phyloP scores from a whole-genome alignment of 768 basidiomycete genomes.

The Mycena rebaudengoi region DNA sequence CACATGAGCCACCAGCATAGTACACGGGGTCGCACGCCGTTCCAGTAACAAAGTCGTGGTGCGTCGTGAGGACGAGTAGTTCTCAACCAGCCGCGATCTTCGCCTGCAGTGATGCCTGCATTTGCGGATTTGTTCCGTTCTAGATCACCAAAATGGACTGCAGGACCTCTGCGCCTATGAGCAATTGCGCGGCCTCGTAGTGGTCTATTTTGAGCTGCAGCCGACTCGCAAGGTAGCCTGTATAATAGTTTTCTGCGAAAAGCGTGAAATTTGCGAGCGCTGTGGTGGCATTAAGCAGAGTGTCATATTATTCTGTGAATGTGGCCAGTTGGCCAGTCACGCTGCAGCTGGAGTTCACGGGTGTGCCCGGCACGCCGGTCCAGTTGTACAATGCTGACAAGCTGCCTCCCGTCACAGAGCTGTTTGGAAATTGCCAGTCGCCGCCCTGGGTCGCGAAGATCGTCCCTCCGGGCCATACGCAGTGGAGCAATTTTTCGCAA shows the following conservation, averaged over 20 bases:
- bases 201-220: conserved; percentile 8
- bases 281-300: not conserved
- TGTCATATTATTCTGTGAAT: conserved; percentile 4
- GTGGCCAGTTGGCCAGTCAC: not conserved
- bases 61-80: not conserved
- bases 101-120: not conserved
- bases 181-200: conserved; percentile 5
- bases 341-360: not conserved
- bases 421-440: not conserved
- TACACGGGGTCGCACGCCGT: not conserved
- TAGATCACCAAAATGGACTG: not conserved
- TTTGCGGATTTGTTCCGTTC: not conserved
- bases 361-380: not conserved
- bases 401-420: not conserved
- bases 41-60: conserved; percentile 8
- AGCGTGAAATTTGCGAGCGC: not conserved
- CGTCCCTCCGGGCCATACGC: not conserved
- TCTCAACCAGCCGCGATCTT: not conserved
- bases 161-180: conserved; percentile 3
- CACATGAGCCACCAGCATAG: not conserved
- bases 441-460: not conserved
- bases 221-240: conserved; percentile 9
- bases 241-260: conserved; percentile 8
- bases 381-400: not conserved
- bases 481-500: not conserved